A percentile compares a stretch with the other conserved stretches of the same genome.
phyloP scores from a whole-genome alignment of 192 early-diverging fungal genomes.

The Coemansia sp. region DNA sequence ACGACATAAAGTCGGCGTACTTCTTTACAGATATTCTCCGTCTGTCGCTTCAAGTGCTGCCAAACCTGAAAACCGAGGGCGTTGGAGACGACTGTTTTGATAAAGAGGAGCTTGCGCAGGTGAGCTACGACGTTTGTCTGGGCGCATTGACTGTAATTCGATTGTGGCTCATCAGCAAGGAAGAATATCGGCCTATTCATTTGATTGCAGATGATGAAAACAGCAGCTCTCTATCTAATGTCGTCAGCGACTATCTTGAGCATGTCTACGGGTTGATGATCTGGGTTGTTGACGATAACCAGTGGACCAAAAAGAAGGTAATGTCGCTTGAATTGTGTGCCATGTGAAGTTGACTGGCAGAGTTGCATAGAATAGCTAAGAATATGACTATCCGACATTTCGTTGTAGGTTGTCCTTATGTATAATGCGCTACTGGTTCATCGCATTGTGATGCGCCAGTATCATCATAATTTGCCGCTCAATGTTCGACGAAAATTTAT shows the following conservation, averaged over 20 bases:
- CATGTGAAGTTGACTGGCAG: neutral
- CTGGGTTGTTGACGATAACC: constrained; percentile 29
- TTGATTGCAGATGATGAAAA: constrained; percentile 2
- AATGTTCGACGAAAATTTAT: constrained; percentile 11
- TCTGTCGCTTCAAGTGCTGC: constrained; percentile 19
- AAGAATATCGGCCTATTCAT: constrained; percentile 40
- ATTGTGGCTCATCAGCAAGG: constrained; percentile 39
- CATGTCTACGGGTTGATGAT: constrained; percentile 23
- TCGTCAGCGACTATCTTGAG: constrained; percentile 21
- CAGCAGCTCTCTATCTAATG: neutral
- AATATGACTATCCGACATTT: neutral
- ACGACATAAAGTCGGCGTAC: constrained; percentile 16
- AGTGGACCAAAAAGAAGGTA: constrained; percentile 43
- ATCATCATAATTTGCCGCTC: constrained; percentile 18
- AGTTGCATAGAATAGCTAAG: too few species aligned
- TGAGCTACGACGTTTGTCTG: constrained; percentile 26
- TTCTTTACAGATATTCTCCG: constrained; percentile 43
- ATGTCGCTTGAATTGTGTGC: neutral
- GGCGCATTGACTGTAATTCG: constrained; percentile 38
- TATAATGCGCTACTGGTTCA: constrained; percentile 45
- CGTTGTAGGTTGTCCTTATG: constrained; percentile 27
- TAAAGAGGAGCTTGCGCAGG: constrained; percentile 12
- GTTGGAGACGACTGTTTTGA: constrained; percentile 5
- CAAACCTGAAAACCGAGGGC: constrained; percentile 1
- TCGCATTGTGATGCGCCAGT: constrained; percentile 22